Evolutionary conservation across 192 early-diverging fungal genomes (phyloP).

Genomic region (Coemansia sp.): DNA sequence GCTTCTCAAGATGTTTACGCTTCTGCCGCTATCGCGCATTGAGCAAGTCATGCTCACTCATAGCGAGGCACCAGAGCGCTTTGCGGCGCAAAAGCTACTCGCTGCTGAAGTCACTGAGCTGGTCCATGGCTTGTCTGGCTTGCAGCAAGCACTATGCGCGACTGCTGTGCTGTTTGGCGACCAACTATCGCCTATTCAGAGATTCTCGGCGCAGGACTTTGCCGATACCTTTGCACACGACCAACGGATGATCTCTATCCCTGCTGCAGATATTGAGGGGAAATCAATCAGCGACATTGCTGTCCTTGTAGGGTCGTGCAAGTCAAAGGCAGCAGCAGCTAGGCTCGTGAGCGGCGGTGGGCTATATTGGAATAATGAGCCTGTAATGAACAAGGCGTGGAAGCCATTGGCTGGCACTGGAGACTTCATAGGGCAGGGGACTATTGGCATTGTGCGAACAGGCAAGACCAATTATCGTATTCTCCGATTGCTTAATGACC

Average conservation of each 20-base stretch:
- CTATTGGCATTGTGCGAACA: slow-evolving; percentile 70
- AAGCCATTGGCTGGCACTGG: slow-evolving; percentile 12
- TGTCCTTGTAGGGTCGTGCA: slow-evolving; percentile 63
- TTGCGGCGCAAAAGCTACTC: slow-evolving; percentile 74
- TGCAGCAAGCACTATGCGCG: slow-evolving; percentile 71
- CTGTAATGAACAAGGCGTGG: slow-evolving; percentile 40
- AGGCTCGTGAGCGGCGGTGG: slow-evolving; percentile 81
- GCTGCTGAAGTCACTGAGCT: slow-evolving; percentile 88
- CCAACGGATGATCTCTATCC: slow-evolving; percentile 59
- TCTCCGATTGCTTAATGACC: slow-evolving; percentile 31
- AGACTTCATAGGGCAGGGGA: slow-evolving; percentile 68
- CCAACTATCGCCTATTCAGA: slow-evolving; percentile 26
- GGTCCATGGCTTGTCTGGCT: slow-evolving; percentile 79
- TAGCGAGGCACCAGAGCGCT: slow-evolving; percentile 66
- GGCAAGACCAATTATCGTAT: slow-evolving; percentile 83
- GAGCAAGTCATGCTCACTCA: slow-evolving; percentile 66
- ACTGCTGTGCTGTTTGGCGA: slow-evolving; percentile 79
- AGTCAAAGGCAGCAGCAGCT: slow-evolving; percentile 77
- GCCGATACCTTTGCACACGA: slow-evolving; percentile 76
- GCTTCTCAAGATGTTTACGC: slow-evolving; percentile 82
- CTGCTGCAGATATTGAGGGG: slow-evolving; percentile 50
- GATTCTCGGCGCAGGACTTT: slow-evolving; percentile 58
- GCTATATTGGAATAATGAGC: slow-evolving; percentile 66
- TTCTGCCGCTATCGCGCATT: slow-evolving; percentile 70
- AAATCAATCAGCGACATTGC: slow-evolving; percentile 65